Percentiles rank a stretch among this genome's conserved stretches.
These are phyloP conservation scores for Beta macrorhiza DNA, from an alignment of 179 eudicot species.

Conservation along the genomic window DNA sequence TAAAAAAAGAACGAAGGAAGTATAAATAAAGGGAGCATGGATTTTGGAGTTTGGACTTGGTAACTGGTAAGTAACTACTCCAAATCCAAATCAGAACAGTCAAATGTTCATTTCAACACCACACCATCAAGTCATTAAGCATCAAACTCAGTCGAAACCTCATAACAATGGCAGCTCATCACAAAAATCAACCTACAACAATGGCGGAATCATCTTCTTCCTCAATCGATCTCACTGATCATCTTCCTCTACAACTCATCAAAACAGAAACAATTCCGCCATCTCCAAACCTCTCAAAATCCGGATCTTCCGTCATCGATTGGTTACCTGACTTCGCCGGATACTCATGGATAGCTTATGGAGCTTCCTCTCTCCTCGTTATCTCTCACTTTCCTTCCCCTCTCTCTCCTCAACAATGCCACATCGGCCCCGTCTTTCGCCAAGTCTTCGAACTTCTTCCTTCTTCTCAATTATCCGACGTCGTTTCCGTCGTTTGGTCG, in stretches of 20 bases:
- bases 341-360: slow-evolving; percentile 90
- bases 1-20: no score
- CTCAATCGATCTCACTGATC: slow-evolving; percentile 22
- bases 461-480: slow-evolving; percentile 13
- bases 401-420: slow-evolving; percentile 41
- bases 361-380: slow-evolving; percentile 83
- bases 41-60: no score
- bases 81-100: no score
- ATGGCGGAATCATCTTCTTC: slow-evolving; percentile 12
- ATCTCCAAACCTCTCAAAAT: slow-evolving; percentile 44
- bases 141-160: not conserved
- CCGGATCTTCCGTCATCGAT: slow-evolving; percentile 50
- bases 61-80: no score
- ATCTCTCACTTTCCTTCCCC: slow-evolving; percentile 81
- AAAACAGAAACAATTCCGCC: slow-evolving; percentile 74
- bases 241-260: slow-evolving; percentile 57
- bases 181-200: not conserved
- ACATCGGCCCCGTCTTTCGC: slow-evolving; percentile 54
- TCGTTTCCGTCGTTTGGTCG: slow-evolving; percentile 66
- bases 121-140: not conserved
- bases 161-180: not conserved
- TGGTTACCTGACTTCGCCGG: slow-evolving; percentile 79
- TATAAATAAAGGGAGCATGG: no score
- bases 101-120: no score
- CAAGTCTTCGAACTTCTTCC: slow-evolving; percentile 59